Evolutionary conservation across 192 early-diverging fungal genomes (phyloP), one percentile per base, ranked within the genome.

Genomic region (Dimargaris verticillata): DNA sequence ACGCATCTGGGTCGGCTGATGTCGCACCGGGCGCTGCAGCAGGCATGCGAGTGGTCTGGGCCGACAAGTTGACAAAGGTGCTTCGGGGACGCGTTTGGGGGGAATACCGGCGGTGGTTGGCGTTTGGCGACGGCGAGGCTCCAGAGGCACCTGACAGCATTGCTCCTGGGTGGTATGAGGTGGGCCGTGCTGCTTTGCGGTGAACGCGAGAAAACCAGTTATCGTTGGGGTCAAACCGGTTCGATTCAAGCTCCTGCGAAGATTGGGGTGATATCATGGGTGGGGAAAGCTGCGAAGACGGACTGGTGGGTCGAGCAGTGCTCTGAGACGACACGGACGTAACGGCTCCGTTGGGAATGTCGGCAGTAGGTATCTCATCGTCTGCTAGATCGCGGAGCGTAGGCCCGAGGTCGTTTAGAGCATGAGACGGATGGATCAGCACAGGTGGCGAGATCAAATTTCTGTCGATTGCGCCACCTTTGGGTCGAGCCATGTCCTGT

Each of bases 121-220:
- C 28, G 53, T 26, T 10, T 0, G 22, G 24, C 6, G 53, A 33
- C 10, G 24, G 13, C 22, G 22, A 14, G 52, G 52, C 24, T 4
- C 13, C 33, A 0, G 17, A 26, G 18, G 53, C 26, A 25, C 26
- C 49, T 11, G 20, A 25, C 10, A 11, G 15, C 53, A 28, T 9
- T 26, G 24, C 25, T 0, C 53, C 53, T 1, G 53, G 25, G 10
- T 29, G 24, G 26, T 29, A 29, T 6, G 53, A 33, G 28, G 18
- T 33, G 53, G 53, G 53, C 53, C 53, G 53, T 0, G 53, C 18
- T 18, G 53, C n/a, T 28, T 33, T n/a, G 33, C 53, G 24, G 26
- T 55, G 53, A 18, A 55, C 33, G 26, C 33, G 26, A 11, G 53
- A 55, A 33, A 55, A 55, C 53, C 53, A 55, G 33, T 55, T 55